A percentile compares a stretch with the other conserved stretches of the same genome.
phyloP scores from a whole-genome alignment of 1,284 basidiomycete species.

The Sporisorium iseilematis-ciliati region DNA sequence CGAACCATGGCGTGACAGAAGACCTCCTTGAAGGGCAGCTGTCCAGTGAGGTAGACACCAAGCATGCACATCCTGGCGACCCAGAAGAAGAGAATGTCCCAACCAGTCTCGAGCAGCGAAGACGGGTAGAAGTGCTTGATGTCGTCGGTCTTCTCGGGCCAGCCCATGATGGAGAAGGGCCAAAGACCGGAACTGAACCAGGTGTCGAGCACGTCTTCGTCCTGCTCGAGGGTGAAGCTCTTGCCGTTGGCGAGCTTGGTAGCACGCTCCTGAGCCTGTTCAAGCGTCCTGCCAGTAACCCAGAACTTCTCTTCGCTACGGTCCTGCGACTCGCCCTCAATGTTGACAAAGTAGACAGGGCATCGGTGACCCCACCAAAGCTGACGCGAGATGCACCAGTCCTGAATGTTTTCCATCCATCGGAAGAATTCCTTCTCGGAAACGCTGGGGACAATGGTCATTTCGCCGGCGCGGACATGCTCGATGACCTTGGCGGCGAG shows the following conservation, averaged over 20 bases:
- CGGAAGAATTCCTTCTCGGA: conserved; percentile 96
- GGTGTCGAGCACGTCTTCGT: conserved; percentile 97
- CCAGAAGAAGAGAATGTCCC: conserved; percentile 99
- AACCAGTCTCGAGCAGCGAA: conserved; percentile 92
- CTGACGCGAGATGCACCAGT: conserved; percentile 99
- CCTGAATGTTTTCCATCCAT: conserved; percentile 96
- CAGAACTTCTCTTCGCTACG: conserved; percentile 70
- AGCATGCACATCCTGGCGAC: conserved; percentile 98
- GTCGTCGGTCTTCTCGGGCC: conserved; percentile 78
- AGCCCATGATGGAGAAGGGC: conserved; percentile 98
- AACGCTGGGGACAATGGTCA: conserved; percentile 80
- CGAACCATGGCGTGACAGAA: conserved; percentile 99
- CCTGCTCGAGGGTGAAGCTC: conserved; percentile 85
- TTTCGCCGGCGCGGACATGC: conserved; percentile 76
- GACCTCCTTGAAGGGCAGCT: conserved; percentile 97
- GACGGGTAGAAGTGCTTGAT: conserved; percentile 83
- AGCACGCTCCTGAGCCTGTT: conserved; percentile 85
- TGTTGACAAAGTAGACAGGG: conserved; percentile 91
- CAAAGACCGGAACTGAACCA: conserved; percentile 99
- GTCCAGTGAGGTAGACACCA: conserved; percentile 87
- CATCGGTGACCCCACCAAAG: conserved; percentile 99
- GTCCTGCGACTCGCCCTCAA: conserved; percentile 84
- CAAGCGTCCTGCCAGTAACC: conserved; percentile 87
- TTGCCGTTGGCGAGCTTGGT: conserved; percentile 79
- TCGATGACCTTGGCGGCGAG: conserved; percentile 80